phyloP scores from a whole-genome alignment of 768 basidiomycete genomes.

The Pilatotrama ljubarskyi region DNA sequence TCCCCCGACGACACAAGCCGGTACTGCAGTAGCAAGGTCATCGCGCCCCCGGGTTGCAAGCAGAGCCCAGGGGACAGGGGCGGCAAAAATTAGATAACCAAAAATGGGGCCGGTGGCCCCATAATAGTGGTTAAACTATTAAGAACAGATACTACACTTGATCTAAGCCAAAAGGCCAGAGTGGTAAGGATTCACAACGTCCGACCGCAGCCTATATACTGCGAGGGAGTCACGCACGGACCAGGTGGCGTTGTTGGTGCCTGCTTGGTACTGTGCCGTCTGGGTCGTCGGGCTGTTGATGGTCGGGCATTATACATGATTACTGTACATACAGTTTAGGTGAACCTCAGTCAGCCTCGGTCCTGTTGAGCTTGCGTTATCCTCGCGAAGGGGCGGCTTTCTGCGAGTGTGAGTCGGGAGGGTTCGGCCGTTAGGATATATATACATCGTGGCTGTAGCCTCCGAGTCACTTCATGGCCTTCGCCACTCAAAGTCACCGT shows the following conservation, averaged over 20 bases:
- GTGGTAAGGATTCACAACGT: slow-evolving; percentile 37
- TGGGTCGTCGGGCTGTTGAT: no score
- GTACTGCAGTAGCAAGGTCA: slow-evolving; percentile 35
- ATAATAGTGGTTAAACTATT: slow-evolving; percentile 48
- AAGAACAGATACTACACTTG: slow-evolving; percentile 80
- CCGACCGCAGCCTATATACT: slow-evolving; percentile 6
- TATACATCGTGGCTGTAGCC: no score
- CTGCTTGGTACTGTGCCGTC: slow-evolving; percentile 1
- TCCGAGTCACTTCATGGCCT: no score
- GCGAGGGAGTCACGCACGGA: slow-evolving; percentile 7
- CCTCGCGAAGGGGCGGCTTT: no score
- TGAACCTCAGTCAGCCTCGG: no score
- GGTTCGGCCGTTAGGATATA: no score
- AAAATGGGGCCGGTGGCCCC: slow-evolving; percentile 38
- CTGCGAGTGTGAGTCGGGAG: no score
- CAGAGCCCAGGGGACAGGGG: slow-evolving; percentile 33
- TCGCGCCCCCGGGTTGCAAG: slow-evolving; percentile 33
- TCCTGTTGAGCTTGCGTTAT: no score
- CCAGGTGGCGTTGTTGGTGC: slow-evolving; percentile 13
- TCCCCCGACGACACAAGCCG: slow-evolving; percentile 36
- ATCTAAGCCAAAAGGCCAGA: slow-evolving; percentile 73
- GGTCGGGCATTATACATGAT: no score
- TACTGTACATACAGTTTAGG: no score
- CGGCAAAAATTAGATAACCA: slow-evolving; percentile 37
- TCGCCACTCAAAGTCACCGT: no score